Evolutionary conservation across 805 yeast genomes (phyloP), one percentile per base, ranked within the genome.

Genomic region (Candida parachauliodes): DNA sequence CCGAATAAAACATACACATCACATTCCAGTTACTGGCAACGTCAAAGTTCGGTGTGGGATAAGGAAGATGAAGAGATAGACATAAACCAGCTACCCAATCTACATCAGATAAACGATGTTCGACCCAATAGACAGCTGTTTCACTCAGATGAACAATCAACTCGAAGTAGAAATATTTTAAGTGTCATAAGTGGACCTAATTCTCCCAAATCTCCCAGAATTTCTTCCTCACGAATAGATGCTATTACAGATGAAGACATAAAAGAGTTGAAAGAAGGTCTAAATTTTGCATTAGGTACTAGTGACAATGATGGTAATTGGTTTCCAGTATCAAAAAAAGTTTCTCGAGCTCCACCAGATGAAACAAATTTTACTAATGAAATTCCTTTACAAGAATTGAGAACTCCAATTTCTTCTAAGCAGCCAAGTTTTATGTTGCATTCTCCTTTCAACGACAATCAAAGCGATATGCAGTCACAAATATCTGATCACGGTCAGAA

Each of bases 241-340:
- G 20, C 42, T 3, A 18, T 25, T 2, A 48, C 50, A 10, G 50
- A 47, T n/a, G 50, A 50, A 28, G 65, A 61, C 38, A 46, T 60
- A 21, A 55, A 54, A 25, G 65, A 64, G 23, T 44, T 63, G 21
- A 50, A 49, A 34, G 61, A 60, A 40, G 67, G 68, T 1, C 44
- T 63, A 8, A 50, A 49, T 22, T 54, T 57, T 40, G 70, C 69
- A 3, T 48, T 63, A n/a, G 69, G 69, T 5, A 45, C 53, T 3
- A 36, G 46, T 10, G 46, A 46, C 5, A 41, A 46, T 5, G 49
- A 35, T 7, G 49, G 57, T 9, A 50, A 55, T 28, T 62, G 68
- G 68, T 53, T 62, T 26, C 68, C 68, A 3, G 40, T 34, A 2
- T 14, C 32, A 6, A 38, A 34, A 18, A 36, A 36, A 15, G 10